Percentiles rank a stretch among this genome's conserved stretches.
Conservation (phyloP, 495 filamentous ascomycete species). For the Thermochaetoides thermophila region DNA sequence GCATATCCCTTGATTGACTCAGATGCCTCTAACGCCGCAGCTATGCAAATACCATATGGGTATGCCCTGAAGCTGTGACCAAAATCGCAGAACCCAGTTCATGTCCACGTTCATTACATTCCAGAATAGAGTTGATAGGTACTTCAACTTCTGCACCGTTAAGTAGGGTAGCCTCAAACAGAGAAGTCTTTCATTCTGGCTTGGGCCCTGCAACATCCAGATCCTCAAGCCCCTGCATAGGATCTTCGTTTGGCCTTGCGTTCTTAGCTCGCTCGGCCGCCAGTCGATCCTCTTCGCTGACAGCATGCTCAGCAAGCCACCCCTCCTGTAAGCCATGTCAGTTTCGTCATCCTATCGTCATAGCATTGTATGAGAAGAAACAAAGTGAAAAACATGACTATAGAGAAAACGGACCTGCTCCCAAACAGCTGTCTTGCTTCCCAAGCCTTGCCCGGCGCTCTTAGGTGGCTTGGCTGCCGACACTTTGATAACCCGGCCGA, state of each 20-base stretch:
- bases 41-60: constrained; percentile 26
- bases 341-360: too few species aligned
- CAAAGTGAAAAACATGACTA: constrained; percentile 2
- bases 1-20: constrained; percentile 7
- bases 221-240: constrained; percentile 90
- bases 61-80: too few species aligned
- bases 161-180: neutral
- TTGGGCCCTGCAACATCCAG: constrained; percentile 88
- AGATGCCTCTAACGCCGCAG: constrained; percentile 24
- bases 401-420: constrained; percentile 57
- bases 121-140: too few species aligned
- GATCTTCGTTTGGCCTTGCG: constrained; percentile 56
- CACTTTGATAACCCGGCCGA: constrained; percentile 81
- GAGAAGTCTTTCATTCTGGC: constrained; percentile 39
- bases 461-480: constrained; percentile 85
- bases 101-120: too few species aligned
- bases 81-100: too few species aligned
- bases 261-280: constrained; percentile 42
- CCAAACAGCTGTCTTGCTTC: constrained; percentile 94
- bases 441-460: constrained; percentile 70
- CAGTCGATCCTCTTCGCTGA: constrained; percentile 68
- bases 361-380: neutral
- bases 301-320: constrained; percentile 81
- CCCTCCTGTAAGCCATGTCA: constrained; percentile 52
- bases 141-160: neutral